Evolutionary conservation across 805 yeast species (phyloP).

Genomic region (Lipomyces oligophaga): DNA sequence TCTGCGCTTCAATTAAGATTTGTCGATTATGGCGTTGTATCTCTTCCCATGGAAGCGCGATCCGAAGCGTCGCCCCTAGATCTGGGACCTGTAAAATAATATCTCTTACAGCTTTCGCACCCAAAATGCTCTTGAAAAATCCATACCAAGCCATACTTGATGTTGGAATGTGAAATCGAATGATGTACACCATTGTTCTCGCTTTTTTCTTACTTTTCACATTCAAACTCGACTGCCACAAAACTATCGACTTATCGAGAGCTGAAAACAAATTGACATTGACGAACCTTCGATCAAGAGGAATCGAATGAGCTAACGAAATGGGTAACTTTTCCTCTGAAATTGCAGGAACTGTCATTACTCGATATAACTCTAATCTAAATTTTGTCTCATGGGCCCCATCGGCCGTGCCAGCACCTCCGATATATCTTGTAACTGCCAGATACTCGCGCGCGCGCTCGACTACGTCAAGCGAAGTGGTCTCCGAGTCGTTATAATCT

Average conservation of each 20-base stretch:
- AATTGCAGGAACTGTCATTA: constrained; percentile 28
- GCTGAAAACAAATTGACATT: constrained; percentile 56
- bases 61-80: constrained; percentile 43
- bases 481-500: constrained; percentile 48
- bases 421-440: constrained; percentile 66
- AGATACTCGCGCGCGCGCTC: constrained; percentile 80
- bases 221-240: constrained; percentile 37
- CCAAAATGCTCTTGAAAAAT: constrained; percentile 50
- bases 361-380: constrained; percentile 58
- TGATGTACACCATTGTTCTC: constrained; percentile 45
- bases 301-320: constrained; percentile 11
- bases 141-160: constrained; percentile 63
- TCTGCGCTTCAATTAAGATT: constrained; percentile 2
- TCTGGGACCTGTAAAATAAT: constrained; percentile 47
- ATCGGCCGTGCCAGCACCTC: constrained; percentile 34
- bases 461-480: constrained; percentile 51
- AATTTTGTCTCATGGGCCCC: constrained; percentile 47
- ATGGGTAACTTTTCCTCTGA: constrained; percentile 30
- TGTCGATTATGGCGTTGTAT: constrained; percentile 5
- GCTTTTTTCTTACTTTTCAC: constrained; percentile 13
- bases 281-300: constrained; percentile 32
- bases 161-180: constrained; percentile 51
- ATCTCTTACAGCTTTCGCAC: constrained; percentile 35
- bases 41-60: constrained; percentile 45
- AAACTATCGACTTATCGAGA: constrained; percentile 65